Percentiles rank a stretch among this genome's conserved stretches.
phyloP scores from a whole-genome alignment of 2,329 filamentous ascomycete genomes.

The Sporothrix humicola region DNA sequence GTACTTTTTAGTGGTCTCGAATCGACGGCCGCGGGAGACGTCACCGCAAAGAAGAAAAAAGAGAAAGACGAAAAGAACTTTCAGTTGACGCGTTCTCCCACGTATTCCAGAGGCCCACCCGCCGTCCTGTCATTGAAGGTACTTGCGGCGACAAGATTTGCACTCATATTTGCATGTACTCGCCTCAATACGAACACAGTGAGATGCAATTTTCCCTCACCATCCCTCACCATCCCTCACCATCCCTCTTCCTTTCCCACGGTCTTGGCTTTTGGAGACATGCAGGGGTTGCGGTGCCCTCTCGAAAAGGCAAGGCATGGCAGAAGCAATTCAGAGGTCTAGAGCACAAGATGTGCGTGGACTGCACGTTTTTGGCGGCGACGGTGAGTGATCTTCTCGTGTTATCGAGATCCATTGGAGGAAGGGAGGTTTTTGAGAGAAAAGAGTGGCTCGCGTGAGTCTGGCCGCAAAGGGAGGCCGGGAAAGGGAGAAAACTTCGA shows the following conservation, averaged over 20 bases:
- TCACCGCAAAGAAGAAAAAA: background rate
- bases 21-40: background rate
- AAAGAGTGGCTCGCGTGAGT: too few species aligned
- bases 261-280: background rate
- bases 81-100: slow-evolving; percentile 9
- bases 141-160: background rate
- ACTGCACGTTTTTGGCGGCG: background rate
- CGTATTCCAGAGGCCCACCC: slow-evolving; percentile 10
- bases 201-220: background rate
- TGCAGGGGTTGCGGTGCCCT: background rate
- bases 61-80: background rate
- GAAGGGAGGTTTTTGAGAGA: background rate
- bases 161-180: background rate
- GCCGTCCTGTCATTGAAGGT: background rate
- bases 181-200: slow-evolving; percentile 9
- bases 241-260: background rate
- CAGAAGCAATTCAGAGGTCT: background rate
- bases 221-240: background rate
- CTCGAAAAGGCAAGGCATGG: background rate
- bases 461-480: background rate
- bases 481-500: background rate
- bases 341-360: background rate
- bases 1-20: slow-evolving; percentile 4
- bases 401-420: background rate
- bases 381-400: background rate